Conservation (phyloP, 2,329 filamentous ascomycete genomes). For the Sarocladium strictum region DNA sequence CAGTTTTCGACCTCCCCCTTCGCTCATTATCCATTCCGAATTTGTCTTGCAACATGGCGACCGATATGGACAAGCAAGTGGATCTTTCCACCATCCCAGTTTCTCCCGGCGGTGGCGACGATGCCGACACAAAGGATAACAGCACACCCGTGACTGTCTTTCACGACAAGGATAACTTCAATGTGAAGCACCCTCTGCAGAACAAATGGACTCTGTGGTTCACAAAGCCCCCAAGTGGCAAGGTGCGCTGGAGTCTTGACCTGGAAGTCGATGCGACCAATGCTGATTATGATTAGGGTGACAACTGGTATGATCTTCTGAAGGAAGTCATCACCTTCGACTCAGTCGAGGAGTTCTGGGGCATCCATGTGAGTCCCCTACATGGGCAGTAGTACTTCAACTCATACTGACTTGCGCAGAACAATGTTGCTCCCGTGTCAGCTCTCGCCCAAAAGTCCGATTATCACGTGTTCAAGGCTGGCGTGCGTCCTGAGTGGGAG, state of each 20-base stretch:
- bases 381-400: constrained; percentile 5
- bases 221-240: constrained; percentile 94
- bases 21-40: background rate
- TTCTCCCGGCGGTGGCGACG: constrained; percentile 57
- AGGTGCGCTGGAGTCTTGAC: constrained; percentile 54
- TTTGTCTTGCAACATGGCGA: constrained; percentile 13
- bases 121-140: constrained; percentile 42
- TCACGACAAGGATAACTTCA: constrained; percentile 98
- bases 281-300: constrained; percentile 53
- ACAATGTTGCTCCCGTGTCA: constrained; percentile 96
- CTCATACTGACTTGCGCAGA: constrained; percentile 47
- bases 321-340: constrained; percentile 99
- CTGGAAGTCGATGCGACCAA: background rate
- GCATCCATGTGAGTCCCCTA: constrained; percentile 75
- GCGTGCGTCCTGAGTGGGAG: constrained; percentile 97
- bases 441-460: constrained; percentile 96
- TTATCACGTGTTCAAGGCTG: constrained; percentile 98
- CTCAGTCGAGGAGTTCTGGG: constrained; percentile 99
- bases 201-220: constrained; percentile 99
- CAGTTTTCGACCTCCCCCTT: background rate
- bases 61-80: constrained; percentile 48
- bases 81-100: constrained; percentile 64
- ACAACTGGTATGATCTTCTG: constrained; percentile 97
- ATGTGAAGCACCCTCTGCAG: constrained; percentile 97
- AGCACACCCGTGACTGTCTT: constrained; percentile 83